Evolutionary conservation across 2,329 filamentous ascomycete species (phyloP).

Genomic region (Aspergillus carbonarius): DNA sequence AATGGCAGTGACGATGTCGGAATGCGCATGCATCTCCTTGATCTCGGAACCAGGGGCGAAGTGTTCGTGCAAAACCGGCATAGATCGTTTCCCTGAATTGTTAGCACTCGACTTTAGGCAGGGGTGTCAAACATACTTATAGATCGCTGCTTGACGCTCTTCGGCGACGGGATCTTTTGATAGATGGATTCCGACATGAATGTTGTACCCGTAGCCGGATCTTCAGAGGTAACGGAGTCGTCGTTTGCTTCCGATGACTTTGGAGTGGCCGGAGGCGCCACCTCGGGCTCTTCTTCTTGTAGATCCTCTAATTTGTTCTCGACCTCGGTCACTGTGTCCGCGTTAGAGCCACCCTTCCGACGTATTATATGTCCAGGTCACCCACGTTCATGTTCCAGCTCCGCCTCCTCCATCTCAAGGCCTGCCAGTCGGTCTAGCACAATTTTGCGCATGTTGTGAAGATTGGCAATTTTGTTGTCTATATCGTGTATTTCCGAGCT

Average conservation of each 20-base stretch:
- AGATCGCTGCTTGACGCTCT: conserved; percentile 50
- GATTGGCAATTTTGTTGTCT: conserved; percentile 91
- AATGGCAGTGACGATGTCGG: conserved; percentile 81
- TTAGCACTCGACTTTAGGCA: conserved; percentile 20
- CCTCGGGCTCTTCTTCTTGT: conserved; percentile 49
- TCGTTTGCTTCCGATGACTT: conserved; percentile 43
- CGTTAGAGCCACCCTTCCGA: conserved; percentile 1
- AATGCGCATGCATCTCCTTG: conserved; percentile 83
- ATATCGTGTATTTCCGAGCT: conserved; percentile 95
- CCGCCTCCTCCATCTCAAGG: conserved; percentile 84
- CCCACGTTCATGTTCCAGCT: conserved; percentile 85
- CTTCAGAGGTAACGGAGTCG: conserved; percentile 55
- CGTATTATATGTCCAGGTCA: conserved; percentile 16
- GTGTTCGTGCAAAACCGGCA: conserved; percentile 94
- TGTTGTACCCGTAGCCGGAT: conserved; percentile 52
- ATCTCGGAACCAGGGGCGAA: conserved; percentile 87
- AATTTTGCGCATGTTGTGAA: conserved; percentile 89
- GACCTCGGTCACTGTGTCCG: conserved; percentile 52
- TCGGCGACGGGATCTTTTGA: conserved; percentile 75
- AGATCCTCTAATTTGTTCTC: conserved; percentile 64
- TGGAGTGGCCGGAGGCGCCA: conserved; percentile 32
- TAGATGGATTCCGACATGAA: conserved; percentile 99
- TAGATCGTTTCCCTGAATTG: conserved; percentile 64
- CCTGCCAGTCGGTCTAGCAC: conserved; percentile 82
- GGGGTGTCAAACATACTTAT: conserved; percentile 33